Percentiles rank a stretch among this genome's conserved stretches.
phyloP scores from a whole-genome alignment of 257 asterid genomes.

The Fraxinus excelsior region DNA sequence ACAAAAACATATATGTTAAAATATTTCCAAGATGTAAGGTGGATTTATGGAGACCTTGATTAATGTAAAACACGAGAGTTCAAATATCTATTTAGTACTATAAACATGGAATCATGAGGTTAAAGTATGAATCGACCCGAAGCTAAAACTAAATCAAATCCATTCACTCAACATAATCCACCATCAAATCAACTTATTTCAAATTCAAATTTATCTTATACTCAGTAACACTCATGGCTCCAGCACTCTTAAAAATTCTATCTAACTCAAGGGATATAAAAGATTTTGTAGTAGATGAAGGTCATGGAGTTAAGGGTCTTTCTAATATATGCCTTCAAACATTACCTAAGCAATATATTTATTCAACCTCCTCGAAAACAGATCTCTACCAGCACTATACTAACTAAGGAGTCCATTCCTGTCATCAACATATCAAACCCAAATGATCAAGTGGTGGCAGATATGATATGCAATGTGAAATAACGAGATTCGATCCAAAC shows the following conservation, averaged over 20 bases:
- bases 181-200: background rate
- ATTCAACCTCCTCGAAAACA: constrained; percentile 39
- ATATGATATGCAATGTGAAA: constrained; percentile 42
- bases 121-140: background rate
- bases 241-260: background rate
- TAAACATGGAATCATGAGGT: background rate
- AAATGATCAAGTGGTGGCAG: constrained; percentile 31
- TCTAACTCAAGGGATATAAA: background rate
- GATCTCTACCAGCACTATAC: constrained; percentile 8
- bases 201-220: background rate
- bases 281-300: constrained; percentile 35
- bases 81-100: background rate
- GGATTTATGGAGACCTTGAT: background rate
- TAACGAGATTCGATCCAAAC: too few species aligned
- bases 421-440: constrained; percentile 42
- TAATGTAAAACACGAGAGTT: background rate
- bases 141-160: too few species aligned
- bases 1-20: background rate
- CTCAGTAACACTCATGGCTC: background rate
- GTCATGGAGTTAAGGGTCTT: constrained; percentile 55
- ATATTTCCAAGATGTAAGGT: background rate
- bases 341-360: constrained; percentile 37
- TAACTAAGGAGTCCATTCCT: constrained; percentile 42
- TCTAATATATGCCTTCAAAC: constrained; percentile 33
- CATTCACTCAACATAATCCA: background rate